Base-by-base conservation (phyloP, 1,139 yeast species). In the Protomyces lactucae-debilis region DNA sequence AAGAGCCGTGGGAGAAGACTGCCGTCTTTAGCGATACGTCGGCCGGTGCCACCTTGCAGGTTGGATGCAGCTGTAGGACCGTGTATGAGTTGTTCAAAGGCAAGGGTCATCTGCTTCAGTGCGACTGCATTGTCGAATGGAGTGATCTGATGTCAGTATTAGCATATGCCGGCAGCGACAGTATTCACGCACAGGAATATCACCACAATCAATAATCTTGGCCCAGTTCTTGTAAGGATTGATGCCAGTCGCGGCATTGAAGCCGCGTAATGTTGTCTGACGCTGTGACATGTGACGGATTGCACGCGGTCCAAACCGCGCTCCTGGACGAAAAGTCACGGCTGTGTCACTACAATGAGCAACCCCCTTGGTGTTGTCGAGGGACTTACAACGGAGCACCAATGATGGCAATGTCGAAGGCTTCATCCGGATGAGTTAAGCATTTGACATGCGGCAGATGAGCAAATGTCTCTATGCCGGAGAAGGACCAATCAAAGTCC, bases 291-390 rank as follows among this genome's bases (percentile, higher is more conserved):
- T 91, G 3, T 82, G 78, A 66, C 95, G 77, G 60, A 87, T 85
- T 2, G 90, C 88, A 60, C 88, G 77, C 2, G 95, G 95, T 0
- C 95, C 95, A 74, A 87, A 87, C 66, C 95, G 77, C 4, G 95
- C 91, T 21, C 93, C 92, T 5, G 65, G 56, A 3, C 65, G 48
- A 28, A 54, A 60, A 5, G 55, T 14, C 32, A 59, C 63, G 4
- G 59, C 54, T 5, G 64, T 60, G 32, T 54, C 64, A 40, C 55
- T 57, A 25, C 32, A 52, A 21, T 18, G 61, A 51, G 18, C 43
- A n/a, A n/a, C n/a, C n/a, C n/a, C n/a, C n/a, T n/a, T n/a, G n/a
- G n/a, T n/a, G n/a, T n/a, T n/a, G n/a, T n/a, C n/a, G n/a, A n/a
- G n/a, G n/a, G n/a, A n/a, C 6, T 12, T 25, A 55, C 71, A 87